Evolutionary conservation across 2,329 filamentous ascomycete genomes (phyloP), one percentile per base, ranked within the genome.

Genomic region (Colletotrichum lini): DNA sequence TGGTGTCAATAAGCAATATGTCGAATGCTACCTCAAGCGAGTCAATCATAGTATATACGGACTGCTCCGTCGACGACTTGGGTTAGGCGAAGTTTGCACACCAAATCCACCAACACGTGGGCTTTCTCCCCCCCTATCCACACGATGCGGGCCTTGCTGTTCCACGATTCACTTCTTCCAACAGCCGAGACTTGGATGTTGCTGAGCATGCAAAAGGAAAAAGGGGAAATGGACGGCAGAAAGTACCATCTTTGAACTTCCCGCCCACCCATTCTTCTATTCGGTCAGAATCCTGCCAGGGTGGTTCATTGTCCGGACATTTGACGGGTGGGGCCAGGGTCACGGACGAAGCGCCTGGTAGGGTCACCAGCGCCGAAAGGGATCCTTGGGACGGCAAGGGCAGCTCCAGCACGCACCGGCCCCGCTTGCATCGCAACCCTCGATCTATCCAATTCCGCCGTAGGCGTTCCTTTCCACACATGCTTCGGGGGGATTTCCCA

Each of bases 391-490:
- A 50, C 26, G 61, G 26, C 61, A 21, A 45, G n/a, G 61, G 53
- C 49, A 54, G 67, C 53, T 47, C 26, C 30, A 59, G 45, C 53
- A 65, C 50, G 65, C 59, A 58, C 52, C 52, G 44, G 13, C 52
- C 47, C 67, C 67, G 62, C 54, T 65, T 69, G 23, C 67, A 65
- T 38, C 56, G 61, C 54, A 65, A 69, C 67, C 64, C 67, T 40
- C 61, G 53, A 65, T 69, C 67, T 69, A 59, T 9, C 35, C 35
- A 38, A 10, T 69, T 68, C 60, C 66, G 45, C 66, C 52, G 65
- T 23, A 65, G 54, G 47, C 38, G 61, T 65, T 65, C 47, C 61
- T 47, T 69, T 47, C 53, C 52, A 47, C 47, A 40, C 40, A 54
- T 47, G 61, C 66, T 45, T 26, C 35, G 61, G 56, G 47, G n/a